A percentile compares a stretch with the other conserved stretches of the same genome.
Conservation (phyloP, 371 early-diverging fungal species). For the Mucor plumbeus region DNA sequence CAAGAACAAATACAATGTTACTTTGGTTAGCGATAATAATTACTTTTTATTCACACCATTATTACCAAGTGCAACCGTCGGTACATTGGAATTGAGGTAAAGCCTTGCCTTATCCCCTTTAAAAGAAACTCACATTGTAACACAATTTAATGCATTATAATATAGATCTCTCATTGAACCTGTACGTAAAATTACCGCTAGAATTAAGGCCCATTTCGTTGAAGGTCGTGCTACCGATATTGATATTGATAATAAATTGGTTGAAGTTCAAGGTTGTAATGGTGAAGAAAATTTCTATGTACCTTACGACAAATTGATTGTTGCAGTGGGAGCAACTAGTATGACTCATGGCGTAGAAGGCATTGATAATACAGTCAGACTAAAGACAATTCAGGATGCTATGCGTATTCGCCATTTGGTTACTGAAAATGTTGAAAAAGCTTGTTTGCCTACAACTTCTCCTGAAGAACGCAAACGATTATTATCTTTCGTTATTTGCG, state of each 20-base stretch:
- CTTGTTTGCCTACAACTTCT: conserved; percentile 74
- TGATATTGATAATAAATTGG: conserved; percentile 67
- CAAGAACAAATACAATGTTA: conserved; percentile 75
- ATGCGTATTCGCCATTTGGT: conserved; percentile 70
- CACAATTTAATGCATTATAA: background rate
- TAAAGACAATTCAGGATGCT: conserved; percentile 80
- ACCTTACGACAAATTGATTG: conserved; percentile 80
- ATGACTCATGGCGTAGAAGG: conserved; percentile 86
- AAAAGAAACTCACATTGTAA: background rate
- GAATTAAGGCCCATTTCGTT: conserved; percentile 54
- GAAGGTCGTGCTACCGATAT: conserved; percentile 73
- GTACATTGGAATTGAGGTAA: conserved; percentile 81
- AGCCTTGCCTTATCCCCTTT: background rate
- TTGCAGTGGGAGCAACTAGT: conserved; percentile 82
- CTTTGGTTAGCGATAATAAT: conserved; percentile 71
- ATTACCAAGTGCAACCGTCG: conserved; percentile 79
- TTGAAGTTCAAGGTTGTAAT: conserved; percentile 51
- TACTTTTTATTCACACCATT: conserved; percentile 91
- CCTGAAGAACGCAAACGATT: conserved; percentile 79
- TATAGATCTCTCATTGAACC: conserved; percentile 74
- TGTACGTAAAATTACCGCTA: conserved; percentile 64
- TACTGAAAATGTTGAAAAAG: conserved; percentile 84
- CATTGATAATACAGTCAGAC: conserved; percentile 68
- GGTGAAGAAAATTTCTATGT: conserved; percentile 55
- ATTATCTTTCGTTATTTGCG: conserved; percentile 85